These are phyloP conservation scores for Erysimum cheiri DNA, from an alignment of 441 rosid species.

Conservation along the genomic window DNA sequence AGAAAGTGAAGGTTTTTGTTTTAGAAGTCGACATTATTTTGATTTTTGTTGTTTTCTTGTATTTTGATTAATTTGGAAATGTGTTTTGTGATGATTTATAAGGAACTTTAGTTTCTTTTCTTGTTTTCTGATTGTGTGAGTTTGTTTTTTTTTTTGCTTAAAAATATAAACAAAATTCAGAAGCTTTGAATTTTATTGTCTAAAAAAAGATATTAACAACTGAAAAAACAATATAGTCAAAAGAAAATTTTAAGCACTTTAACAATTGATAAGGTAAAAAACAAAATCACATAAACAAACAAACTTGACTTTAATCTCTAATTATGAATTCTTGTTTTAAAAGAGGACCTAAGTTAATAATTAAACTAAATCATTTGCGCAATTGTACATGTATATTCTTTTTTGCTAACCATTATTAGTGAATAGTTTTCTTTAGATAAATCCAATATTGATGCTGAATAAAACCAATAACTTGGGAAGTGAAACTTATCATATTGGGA, in stretches of 20 bases:
- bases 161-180: constrained; percentile 5
- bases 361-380: not conserved
- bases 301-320: not conserved
- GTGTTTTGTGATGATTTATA: not conserved
- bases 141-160: not conserved
- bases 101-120: not conserved
- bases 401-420: not conserved
- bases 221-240: not conserved
- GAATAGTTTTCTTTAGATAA: constrained; percentile 15
- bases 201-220: not conserved
- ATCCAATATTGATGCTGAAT: constrained; percentile 20
- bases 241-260: not conserved
- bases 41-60: not conserved
- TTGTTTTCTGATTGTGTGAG: not conserved
- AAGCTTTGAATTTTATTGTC: constrained; percentile 2
- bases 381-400: no score
- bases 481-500: constrained; percentile 30
- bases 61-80: not conserved
- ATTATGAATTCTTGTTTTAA: not conserved
- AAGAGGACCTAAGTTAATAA: not conserved
- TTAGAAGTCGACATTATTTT: constrained; percentile 9
- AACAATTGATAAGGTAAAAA: not conserved
- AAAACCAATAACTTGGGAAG: constrained; percentile 8
- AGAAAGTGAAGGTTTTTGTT: constrained; percentile 19
- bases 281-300: not conserved